These are phyloP conservation scores for Acanthamoeba sp. DNA, from an alignment of 208 protist species.

Conservation along the genomic window DNA sequence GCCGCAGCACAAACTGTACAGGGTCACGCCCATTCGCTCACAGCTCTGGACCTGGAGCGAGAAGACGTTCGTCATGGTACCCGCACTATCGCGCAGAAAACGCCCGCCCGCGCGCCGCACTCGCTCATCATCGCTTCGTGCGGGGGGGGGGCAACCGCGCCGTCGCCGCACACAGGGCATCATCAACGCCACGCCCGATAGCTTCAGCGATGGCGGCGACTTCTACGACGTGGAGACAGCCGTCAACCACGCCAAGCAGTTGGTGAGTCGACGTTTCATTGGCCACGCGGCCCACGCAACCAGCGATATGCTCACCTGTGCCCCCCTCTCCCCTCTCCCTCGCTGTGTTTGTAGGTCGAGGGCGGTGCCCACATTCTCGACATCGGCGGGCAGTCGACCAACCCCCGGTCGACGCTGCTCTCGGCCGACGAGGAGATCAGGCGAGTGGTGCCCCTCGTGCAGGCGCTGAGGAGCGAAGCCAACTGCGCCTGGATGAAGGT, in stretches of 20 bases:
- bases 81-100: background rate
- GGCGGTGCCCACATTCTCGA: constrained; percentile 83
- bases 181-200: constrained; percentile 85
- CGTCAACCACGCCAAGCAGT: constrained; percentile 38
- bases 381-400: constrained; percentile 84
- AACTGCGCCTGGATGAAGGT: constrained; percentile 69
- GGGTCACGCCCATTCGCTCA: constrained; percentile 31
- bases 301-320: background rate
- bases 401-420: constrained; percentile 74
- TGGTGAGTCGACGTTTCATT: background rate
- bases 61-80: constrained; percentile 53
- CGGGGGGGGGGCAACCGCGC: too few relatives aligned
- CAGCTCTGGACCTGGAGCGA: constrained; percentile 63
- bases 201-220: constrained; percentile 84
- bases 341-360: background rate
- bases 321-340: background rate
- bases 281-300: background rate
- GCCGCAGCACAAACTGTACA: constrained; percentile 52
- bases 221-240: constrained; percentile 33
- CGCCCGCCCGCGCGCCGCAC: too few relatives aligned
- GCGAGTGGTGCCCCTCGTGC: constrained; percentile 80
- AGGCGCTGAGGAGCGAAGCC: constrained; percentile 74
- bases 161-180: constrained; percentile 76
- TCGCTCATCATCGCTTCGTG: too few relatives aligned
- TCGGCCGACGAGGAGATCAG: constrained; percentile 74